These are phyloP conservation scores for Metschnikowia sp. DNA, from an alignment of 805 yeast genomes.

Conservation along the genomic window DNA sequence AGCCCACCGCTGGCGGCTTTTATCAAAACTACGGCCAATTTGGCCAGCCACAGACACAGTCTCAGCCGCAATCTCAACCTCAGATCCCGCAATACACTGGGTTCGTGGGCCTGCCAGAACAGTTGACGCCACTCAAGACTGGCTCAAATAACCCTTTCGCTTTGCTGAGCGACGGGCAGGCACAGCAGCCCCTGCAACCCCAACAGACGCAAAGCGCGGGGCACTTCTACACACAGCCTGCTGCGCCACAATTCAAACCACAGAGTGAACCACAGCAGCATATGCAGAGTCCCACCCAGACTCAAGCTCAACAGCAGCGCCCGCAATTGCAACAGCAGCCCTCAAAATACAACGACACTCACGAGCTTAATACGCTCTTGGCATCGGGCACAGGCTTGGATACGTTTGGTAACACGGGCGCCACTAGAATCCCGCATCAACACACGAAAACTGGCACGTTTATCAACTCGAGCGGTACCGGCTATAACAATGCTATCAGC, in stretches of 20 bases:
- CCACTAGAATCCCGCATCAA: slow-evolving; percentile 84
- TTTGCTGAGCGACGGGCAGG: slow-evolving; percentile 23
- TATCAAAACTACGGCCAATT: slow-evolving; percentile 39
- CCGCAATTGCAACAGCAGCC: slow-evolving; percentile 22
- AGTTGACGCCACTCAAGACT: slow-evolving; percentile 55
- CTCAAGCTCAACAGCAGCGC: slow-evolving; percentile 24
- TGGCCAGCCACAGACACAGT: slow-evolving; percentile 22
- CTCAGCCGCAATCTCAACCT: slow-evolving; percentile 33
- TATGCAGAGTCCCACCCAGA: slow-evolving; percentile 17
- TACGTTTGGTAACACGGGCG: slow-evolving; percentile 88
- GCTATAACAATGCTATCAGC: slow-evolving; percentile 50
- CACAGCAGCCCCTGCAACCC: slow-evolving; percentile 9
- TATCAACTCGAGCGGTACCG: slow-evolving; percentile 86
- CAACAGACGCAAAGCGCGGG: slow-evolving; percentile 17
- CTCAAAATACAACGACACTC: slow-evolving; percentile 41
- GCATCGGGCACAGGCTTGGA: slow-evolving; percentile 90
- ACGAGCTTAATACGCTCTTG: slow-evolving; percentile 72
- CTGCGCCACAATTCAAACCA: slow-evolving; percentile 33
- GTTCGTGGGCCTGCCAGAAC: slow-evolving; percentile 16
- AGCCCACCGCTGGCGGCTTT: slow-evolving; percentile 52
- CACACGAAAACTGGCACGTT: slow-evolving; percentile 80
- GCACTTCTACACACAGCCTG: slow-evolving; percentile 14
- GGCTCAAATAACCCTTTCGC: slow-evolving; percentile 84
- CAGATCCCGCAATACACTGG: slow-evolving; percentile 25
- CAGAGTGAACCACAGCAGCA: slow-evolving; percentile 18